Evolutionary conservation across 2,329 filamentous ascomycete species (phyloP), one percentile per base, ranked within the genome.

Genomic region (Aureobasidium leucospermi): DNA sequence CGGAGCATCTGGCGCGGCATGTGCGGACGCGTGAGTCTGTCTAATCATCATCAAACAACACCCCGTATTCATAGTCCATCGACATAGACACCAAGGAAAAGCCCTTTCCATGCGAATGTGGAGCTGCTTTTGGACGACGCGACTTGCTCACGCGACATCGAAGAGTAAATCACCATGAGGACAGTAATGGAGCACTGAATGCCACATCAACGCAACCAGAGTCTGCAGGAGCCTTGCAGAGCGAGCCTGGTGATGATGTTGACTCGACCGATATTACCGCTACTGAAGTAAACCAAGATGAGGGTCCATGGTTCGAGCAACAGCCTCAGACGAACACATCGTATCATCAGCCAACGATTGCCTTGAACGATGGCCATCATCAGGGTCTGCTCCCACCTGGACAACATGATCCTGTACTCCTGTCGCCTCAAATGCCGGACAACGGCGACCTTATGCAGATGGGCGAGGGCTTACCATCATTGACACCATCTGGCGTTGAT

Each of bases 141-240:
- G 49, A 53, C 31, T 31, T 53, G 15, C 49, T 53, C 49, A 53
- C 49, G 6, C 19, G 49, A 32, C 49, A 53, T 31, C 49, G 41
- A 31, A 39, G 49, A 31, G 34, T 53, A 15, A 53, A 19, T 19
- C 34, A 36, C 6, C 49, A 53, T 32, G 36, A 53, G 4, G 34
- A 31, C 2, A 8, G 2, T 10, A 13, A 39, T 3, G 19, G 10
- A 13, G 11, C 10, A 28, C 32, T 13, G 2, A 16, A 6, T 7
- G 23, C 8, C 23, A 41, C 48, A 39, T 2, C 23, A 16, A 29
- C 13, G 6, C 23, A 6, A 4, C 4, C 16, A 4, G 34, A 42
- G 11, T 8, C 7, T 7, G n/a, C 10, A 11, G 13, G n/a, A 13
- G 3, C 7, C 1, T 1, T 11, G 8, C 23, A 28, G 6, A n/a